phyloP scores from a whole-genome alignment of 2,329 filamentous ascomycete genomes.

The Thyridium curvatum region DNA sequence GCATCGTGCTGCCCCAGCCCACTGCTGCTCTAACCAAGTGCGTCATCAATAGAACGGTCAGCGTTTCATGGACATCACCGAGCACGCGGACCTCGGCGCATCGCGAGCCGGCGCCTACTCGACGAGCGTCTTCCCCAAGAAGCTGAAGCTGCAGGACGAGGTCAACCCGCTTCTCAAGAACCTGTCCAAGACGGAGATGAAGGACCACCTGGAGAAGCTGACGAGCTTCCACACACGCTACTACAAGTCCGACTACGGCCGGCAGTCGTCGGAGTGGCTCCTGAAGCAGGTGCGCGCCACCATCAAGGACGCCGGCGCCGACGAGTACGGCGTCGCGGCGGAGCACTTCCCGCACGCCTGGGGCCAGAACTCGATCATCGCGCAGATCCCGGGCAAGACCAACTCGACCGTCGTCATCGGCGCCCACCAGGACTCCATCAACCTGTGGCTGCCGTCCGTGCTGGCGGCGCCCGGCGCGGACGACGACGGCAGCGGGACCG shows the following conservation, averaged over 20 bases:
- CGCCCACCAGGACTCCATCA: conserved; percentile 93
- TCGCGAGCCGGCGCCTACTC: conserved; percentile 47
- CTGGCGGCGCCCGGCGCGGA: conserved; percentile 89
- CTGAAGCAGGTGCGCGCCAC: conserved; percentile 66
- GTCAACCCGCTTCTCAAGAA: conserved; percentile 61
- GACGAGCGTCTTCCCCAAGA: conserved; percentile 47
- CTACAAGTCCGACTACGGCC: conserved; percentile 70
- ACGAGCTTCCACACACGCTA: conserved; percentile 77
- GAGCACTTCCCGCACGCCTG: conserved; percentile 75
- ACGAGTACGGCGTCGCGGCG: conserved; percentile 59
- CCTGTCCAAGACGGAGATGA: conserved; percentile 71
- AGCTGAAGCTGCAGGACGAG: conserved; percentile 48
- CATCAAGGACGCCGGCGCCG: conserved; percentile 64
- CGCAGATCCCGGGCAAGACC: conserved; percentile 78
- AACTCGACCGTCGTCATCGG: conserved; percentile 84
- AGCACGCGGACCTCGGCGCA: conserved; percentile 58
- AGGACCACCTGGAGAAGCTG: conserved; percentile 69
- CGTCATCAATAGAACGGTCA: conserved; percentile 62
- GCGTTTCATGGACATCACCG: conserved; percentile 93
- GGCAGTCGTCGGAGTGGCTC: conserved; percentile 84
- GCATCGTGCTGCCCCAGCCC: not conserved
- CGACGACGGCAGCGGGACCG: conserved; percentile 86
- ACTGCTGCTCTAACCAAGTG: conserved; percentile 9
- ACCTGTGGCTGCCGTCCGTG: conserved; percentile 79
- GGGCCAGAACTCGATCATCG: conserved; percentile 88